Evolutionary conservation across 2,329 filamentous ascomycete genomes (phyloP).

Genomic region (Colletotrichum caudatum): DNA sequence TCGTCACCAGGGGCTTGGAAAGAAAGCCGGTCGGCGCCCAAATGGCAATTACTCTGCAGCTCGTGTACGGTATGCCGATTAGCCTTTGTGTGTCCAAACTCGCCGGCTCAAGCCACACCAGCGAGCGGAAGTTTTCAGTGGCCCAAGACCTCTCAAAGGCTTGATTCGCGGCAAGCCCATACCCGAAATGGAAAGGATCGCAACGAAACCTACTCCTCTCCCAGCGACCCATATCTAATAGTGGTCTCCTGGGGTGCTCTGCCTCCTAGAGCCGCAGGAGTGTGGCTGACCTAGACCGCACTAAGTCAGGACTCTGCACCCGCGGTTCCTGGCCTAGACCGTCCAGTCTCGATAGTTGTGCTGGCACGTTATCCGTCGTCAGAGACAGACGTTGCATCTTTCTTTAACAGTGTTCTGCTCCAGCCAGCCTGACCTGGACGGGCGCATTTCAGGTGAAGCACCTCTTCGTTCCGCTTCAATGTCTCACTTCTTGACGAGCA

Average conservation of each 20-base stretch:
- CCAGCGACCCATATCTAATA: slow-evolving; percentile 10
- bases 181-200: slow-evolving; percentile 19
- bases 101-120: slow-evolving; percentile 17
- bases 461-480: not conserved
- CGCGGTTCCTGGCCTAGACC: slow-evolving; percentile 34
- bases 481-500: not conserved
- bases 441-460: not conserved
- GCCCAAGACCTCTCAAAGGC: slow-evolving; percentile 26
- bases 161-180: slow-evolving; percentile 29
- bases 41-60: slow-evolving; percentile 14
- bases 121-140: slow-evolving; percentile 22
- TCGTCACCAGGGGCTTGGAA: slow-evolving; percentile 14
- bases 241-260: not conserved
- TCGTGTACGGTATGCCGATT: slow-evolving; percentile 17
- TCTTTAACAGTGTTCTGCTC: not conserved
- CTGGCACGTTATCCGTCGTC: slow-evolving; percentile 1
- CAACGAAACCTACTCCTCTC: slow-evolving; percentile 4
- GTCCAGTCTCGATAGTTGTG: not conserved
- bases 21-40: slow-evolving; percentile 13
- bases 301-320: slow-evolving; percentile 26
- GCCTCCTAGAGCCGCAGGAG: slow-evolving; percentile 7
- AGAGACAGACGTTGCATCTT: not conserved
- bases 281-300: slow-evolving; percentile 8
- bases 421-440: not conserved
- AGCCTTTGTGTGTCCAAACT: slow-evolving; percentile 8